A percentile compares a stretch with the other conserved stretches of the same genome.
Conservation (phyloP, 2,329 filamentous ascomycete species). For the Lasiodiplodia theobromae region DNA sequence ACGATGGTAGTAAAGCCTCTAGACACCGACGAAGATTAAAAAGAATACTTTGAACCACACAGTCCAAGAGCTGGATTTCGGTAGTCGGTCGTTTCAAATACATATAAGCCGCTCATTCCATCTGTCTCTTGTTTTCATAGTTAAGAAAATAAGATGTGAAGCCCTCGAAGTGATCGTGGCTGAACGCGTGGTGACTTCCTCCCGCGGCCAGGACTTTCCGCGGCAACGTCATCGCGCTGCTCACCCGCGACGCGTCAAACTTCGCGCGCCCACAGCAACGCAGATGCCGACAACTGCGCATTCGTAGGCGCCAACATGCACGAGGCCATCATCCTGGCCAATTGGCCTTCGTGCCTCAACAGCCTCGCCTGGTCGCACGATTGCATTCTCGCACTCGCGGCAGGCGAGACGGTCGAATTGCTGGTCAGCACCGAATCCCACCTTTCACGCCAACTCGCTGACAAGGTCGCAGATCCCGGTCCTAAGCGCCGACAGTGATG, state of each 20-base stretch:
- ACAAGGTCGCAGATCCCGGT: conserved; percentile 44
- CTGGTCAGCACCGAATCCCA: conserved; percentile 46
- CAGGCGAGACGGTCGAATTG: conserved; percentile 62
- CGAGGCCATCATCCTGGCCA: conserved; percentile 44
- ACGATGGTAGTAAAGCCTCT: no score
- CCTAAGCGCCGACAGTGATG: conserved; percentile 38
- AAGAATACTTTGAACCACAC: no score
- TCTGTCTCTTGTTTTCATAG: no score
- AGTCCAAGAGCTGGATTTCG: no score
- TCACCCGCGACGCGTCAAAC: conserved; percentile 18
- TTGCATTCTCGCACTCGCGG: conserved; percentile 64
- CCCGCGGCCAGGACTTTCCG: background rate
- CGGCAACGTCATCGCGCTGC: conserved; percentile 11
- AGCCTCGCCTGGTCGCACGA: conserved; percentile 67
- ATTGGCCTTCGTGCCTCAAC: conserved; percentile 60
- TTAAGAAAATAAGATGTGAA: conserved; percentile 34
- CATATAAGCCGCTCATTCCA: no score
- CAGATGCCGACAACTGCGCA: background rate
- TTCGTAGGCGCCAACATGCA: conserved; percentile 37
- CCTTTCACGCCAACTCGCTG: conserved; percentile 11
- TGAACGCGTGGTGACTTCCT: background rate
- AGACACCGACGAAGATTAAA: no score
- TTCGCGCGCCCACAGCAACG: background rate
- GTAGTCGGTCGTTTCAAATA: no score
- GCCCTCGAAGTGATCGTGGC: conserved; percentile 38